Evolutionary conservation across 805 yeast genomes (phyloP).

Genomic region (Kluyveromyces wickerhamii): DNA sequence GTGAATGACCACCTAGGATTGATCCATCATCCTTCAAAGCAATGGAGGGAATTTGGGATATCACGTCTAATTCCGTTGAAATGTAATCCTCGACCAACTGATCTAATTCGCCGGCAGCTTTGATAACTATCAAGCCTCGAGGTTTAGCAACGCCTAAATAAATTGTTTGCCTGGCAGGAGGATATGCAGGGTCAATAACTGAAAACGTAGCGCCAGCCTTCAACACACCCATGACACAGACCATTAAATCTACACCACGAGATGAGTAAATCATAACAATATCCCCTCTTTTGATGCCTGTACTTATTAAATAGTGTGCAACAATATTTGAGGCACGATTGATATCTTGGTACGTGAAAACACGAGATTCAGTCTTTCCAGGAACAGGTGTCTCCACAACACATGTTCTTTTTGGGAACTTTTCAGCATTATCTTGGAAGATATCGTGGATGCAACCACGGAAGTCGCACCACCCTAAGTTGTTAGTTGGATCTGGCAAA

Average conservation of each 20-base stretch:
- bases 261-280: constrained; percentile 97
- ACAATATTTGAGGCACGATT: constrained; percentile 89
- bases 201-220: constrained; percentile 99
- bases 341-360: constrained; percentile 79
- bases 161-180: constrained; percentile 94
- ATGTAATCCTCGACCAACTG: constrained; percentile 74
- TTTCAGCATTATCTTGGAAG: constrained; percentile 77
- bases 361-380: constrained; percentile 46
- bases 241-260: constrained; percentile 93
- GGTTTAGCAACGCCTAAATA: constrained; percentile 93
- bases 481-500: constrained; percentile 81
- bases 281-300: constrained; percentile 85
- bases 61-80: constrained; percentile 58
- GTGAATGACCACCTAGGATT: constrained; percentile 48
- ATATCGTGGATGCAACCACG: constrained; percentile 97
- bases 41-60: constrained; percentile 67
- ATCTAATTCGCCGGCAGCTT: constrained; percentile 81
- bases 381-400: constrained; percentile 84
- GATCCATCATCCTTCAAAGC: constrained; percentile 72
- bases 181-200: constrained; percentile 98
- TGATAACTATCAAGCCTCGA: constrained; percentile 77
- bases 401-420: constrained; percentile 80
- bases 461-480: constrained; percentile 84
- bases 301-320: constrained; percentile 74
- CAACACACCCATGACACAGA: constrained; percentile 94